These are phyloP conservation scores for Brettanomyces anomalus DNA, from an alignment of 805 yeast genomes.

Conservation along the genomic window DNA sequence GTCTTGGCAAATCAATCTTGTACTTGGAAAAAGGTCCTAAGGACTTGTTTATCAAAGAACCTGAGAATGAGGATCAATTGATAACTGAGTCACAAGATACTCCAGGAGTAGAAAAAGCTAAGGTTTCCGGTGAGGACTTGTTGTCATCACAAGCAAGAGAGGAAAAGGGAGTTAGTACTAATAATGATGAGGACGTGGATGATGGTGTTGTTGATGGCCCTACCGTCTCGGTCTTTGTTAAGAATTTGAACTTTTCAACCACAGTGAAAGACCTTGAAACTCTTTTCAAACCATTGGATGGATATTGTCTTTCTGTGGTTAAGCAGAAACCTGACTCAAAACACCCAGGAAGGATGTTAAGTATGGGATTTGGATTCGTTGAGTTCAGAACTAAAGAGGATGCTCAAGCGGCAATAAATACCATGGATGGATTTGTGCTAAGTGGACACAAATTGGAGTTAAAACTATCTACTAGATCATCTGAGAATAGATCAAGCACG, in stretches of 20 bases:
- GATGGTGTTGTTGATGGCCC: conserved; percentile 50
- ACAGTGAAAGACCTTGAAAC: conserved; percentile 46
- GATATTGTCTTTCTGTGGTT: conserved; percentile 74
- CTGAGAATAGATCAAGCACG: conserved; percentile 24
- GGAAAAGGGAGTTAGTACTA: conserved; percentile 18
- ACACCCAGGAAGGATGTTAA: conserved; percentile 51
- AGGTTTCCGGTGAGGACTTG: conserved; percentile 35
- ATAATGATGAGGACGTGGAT: conserved; percentile 11
- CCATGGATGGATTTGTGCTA: conserved; percentile 66
- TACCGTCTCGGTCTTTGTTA: conserved; percentile 81
- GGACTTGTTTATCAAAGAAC: conserved; percentile 60
- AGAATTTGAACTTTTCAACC: conserved; percentile 85
- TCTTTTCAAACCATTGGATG: conserved; percentile 61
- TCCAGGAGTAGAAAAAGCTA: conserved; percentile 32
- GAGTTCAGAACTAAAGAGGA: conserved; percentile 75
- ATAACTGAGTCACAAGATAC: conserved; percentile 20
- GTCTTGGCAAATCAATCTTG: conserved; percentile 79
- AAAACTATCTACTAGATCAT: conserved; percentile 77
- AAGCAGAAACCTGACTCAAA: conserved; percentile 85
- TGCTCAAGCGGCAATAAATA: conserved; percentile 67
- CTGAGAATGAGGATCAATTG: conserved; percentile 26
- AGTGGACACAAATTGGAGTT: conserved; percentile 89
- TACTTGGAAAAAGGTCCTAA: conserved; percentile 93
- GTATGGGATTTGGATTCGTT: conserved; percentile 98
- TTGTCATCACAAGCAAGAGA: conserved; percentile 21